phyloP scores from a whole-genome alignment of 1,284 basidiomycete species.

The Naganishia sp. region DNA sequence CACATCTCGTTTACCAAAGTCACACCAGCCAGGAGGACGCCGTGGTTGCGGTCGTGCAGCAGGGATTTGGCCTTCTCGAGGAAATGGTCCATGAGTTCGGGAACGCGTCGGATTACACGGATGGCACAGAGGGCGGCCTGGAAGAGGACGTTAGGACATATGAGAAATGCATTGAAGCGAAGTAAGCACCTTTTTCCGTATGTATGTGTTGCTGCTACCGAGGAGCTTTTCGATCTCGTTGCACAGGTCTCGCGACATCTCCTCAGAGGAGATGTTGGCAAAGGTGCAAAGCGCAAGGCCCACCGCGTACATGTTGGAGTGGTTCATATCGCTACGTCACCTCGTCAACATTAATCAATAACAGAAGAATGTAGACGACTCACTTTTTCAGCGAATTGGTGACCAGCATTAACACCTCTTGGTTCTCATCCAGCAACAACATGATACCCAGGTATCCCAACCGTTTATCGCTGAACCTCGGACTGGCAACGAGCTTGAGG shows the following conservation, averaged over 20 bases:
- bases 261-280: slow-evolving; percentile 97
- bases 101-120: slow-evolving; percentile 92
- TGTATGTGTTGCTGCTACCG: slow-evolving; percentile 97
- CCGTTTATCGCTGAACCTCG: slow-evolving; percentile 94
- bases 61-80: slow-evolving; percentile 83
- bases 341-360: slow-evolving; percentile 7
- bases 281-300: slow-evolving; percentile 97
- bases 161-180: neutral
- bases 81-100: slow-evolving; percentile 94
- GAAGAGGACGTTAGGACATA: slow-evolving; percentile 15
- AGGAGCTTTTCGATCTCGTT: slow-evolving; percentile 98
- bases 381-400: slow-evolving; percentile 99
- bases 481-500: slow-evolving; percentile 97
- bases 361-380: slow-evolving; percentile 44
- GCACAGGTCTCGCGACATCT: slow-evolving; percentile 94
- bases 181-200: slow-evolving; percentile 84
- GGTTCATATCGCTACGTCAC: slow-evolving; percentile 88
- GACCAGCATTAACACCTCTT: slow-evolving; percentile 94
- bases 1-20: slow-evolving; percentile 97
- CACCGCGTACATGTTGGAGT: slow-evolving; percentile 98
- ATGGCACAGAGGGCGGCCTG: slow-evolving; percentile 96
- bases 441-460: slow-evolving; percentile 97
- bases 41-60: slow-evolving; percentile 94
- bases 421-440: slow-evolving; percentile 95
- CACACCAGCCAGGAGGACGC: slow-evolving; percentile 88